Conservation (phyloP, 2,329 filamentous ascomycete genomes). For the Phialophora macrospora region DNA sequence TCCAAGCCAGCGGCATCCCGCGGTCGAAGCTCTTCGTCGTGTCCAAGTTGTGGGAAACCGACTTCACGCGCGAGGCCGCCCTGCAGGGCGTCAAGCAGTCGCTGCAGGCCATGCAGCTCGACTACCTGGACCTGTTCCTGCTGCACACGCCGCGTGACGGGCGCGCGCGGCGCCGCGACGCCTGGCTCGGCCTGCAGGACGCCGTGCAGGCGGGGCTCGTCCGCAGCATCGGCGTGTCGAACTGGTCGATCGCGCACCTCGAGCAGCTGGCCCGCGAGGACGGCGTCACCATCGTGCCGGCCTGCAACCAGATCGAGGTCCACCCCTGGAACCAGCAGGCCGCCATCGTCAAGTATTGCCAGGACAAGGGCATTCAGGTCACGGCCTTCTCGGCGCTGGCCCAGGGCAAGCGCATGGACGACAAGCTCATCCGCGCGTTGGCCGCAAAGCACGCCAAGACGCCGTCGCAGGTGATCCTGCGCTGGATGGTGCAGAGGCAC, state of each 20-base stretch:
- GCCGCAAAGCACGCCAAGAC: constrained; percentile 40
- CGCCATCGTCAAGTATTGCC: constrained; percentile 26
- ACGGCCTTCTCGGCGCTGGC: constrained; percentile 35
- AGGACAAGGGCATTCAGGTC: constrained; percentile 13
- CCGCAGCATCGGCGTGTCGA: constrained; percentile 31
- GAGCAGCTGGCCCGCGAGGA: constrained; percentile 30
- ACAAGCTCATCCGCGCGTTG: constrained; percentile 34
- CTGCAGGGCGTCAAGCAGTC: constrained; percentile 65
- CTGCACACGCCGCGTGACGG: constrained; percentile 68
- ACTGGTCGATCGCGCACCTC: constrained; percentile 32
- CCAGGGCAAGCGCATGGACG: constrained; percentile 37
- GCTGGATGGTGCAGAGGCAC: constrained; percentile 37
- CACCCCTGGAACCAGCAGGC: constrained; percentile 41
- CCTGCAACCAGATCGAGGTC: constrained; percentile 39
- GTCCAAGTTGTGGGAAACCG: constrained; percentile 84
- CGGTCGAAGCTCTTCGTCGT: constrained; percentile 70
- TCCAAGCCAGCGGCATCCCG: constrained; percentile 60
- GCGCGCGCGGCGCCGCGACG: constrained; percentile 58
- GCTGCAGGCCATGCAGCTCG: constrained; percentile 49
- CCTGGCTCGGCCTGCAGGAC: constrained; percentile 69
- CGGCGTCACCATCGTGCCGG: constrained; percentile 40
- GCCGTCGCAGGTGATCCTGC: constrained; percentile 42
- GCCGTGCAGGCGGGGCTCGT: constrained; percentile 28
- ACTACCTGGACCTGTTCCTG: constrained; percentile 58
- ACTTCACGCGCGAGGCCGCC: constrained; percentile 60